Evolutionary conservation across 805 yeast species (phyloP), one percentile per base, ranked within the genome.

Genomic region (Yarrowia divulgata): DNA sequence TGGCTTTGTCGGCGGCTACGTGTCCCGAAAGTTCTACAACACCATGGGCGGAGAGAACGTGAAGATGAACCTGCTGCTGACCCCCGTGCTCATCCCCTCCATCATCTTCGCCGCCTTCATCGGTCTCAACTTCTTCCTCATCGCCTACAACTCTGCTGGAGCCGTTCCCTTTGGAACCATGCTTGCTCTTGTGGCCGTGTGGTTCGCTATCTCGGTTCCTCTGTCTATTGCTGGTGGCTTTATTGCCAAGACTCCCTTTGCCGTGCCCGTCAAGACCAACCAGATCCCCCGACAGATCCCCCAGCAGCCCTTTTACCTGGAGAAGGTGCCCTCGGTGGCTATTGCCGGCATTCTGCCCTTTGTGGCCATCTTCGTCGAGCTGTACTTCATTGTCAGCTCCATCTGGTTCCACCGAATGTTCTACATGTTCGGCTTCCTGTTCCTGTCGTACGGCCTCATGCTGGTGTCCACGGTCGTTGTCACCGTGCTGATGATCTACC

Each of bases 201-300:
- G 99, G 99, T 90, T 91, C 74, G 78, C 88, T 35, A 83, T 95
- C 67, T 90, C 97, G 16, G 84, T 92, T 43, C 99, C 99, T 40
- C 82, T 93, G 69, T 89, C 97, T 0, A 83, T 89, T 4, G 83
- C 86, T 45, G 97, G 97, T n/a, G 90, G 97, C 0, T 79, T 93
- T 52, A 76, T 90, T 64, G 94, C 95, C 1, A 83, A 78, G 60
- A 84, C 86, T 37, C 76, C 85, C 50, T 76, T 85, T 71, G 80
- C 84, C 42, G 87, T 87, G 67, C 98, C 98, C 13, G 96, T 93
- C 40, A 88, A 91, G 75, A 93, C 97, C 19, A 94, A 93, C 79
- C 98, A 94, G 81, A 94, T 95, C 73, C 97, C 97, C 71, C 87
- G 99, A 79, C 98, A 95, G 81, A 90, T 95, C 70, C 99, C 99